These are phyloP conservation scores for Aspergillus nidulans DNA, from an alignment of 495 filamentous ascomycete species.

Conservation along the genomic window DNA sequence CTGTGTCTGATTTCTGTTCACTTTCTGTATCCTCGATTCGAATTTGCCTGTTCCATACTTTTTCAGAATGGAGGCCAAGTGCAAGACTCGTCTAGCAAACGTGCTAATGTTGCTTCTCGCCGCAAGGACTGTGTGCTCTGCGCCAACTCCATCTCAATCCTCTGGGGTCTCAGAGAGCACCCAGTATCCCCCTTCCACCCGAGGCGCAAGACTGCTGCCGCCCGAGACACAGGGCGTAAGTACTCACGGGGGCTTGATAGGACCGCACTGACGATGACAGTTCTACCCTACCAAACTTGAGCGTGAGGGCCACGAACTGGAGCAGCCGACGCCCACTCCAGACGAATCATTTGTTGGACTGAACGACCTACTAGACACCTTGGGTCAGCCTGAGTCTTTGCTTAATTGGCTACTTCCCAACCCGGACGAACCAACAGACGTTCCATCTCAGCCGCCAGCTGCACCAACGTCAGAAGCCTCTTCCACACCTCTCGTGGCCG, in stretches of 20 bases:
- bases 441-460: slow-evolving; percentile 8
- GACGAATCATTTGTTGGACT: slow-evolving; percentile 13
- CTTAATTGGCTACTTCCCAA: slow-evolving; percentile 12
- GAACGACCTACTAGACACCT: slow-evolving; percentile 18
- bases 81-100: slow-evolving; percentile 20
- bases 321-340: slow-evolving; percentile 28
- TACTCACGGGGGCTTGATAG: neutral
- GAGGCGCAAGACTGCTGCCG: slow-evolving; percentile 21
- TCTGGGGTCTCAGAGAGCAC: slow-evolving; percentile 23
- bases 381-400: slow-evolving; percentile 24
- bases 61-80: slow-evolving; percentile 17
- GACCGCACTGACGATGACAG: slow-evolving; percentile 18
- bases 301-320: slow-evolving; percentile 35
- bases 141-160: slow-evolving; percentile 24
- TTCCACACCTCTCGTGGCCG: neutral
- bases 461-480: neutral
- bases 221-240: slow-evolving; percentile 33
- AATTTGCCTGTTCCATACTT: neutral
- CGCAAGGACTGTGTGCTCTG: slow-evolving; percentile 23
- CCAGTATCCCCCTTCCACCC: slow-evolving; percentile 33
- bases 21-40: neutral
- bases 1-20: neutral
- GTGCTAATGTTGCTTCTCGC: slow-evolving; percentile 38
- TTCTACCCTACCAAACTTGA: slow-evolving; percentile 38
- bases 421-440: neutral